Evolutionary conservation across 2,329 filamentous ascomycete species (phyloP).

Genomic region (Alternaria ventricosa): DNA sequence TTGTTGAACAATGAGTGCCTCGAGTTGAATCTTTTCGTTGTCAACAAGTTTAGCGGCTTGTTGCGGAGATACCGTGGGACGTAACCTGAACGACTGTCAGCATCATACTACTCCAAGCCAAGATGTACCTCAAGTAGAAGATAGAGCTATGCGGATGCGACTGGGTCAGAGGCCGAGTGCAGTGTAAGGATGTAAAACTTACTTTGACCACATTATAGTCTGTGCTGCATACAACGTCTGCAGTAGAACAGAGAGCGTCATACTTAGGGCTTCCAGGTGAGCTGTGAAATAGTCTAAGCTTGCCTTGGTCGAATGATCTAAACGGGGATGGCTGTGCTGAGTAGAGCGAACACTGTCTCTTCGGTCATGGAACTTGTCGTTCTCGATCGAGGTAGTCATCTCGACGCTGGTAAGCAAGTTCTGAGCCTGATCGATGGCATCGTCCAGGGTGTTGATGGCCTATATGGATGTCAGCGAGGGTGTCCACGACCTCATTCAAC

Average conservation of each 20-base stretch:
- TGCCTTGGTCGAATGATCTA: slow-evolving; percentile 16
- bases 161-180: not conserved
- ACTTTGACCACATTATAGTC: slow-evolving; percentile 49
- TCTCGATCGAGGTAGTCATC: slow-evolving; percentile 19
- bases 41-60: slow-evolving; percentile 40
- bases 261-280: slow-evolving; percentile 44
- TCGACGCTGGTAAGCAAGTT: slow-evolving; percentile 38
- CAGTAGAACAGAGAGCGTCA: slow-evolving; percentile 47
- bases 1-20: slow-evolving; percentile 49
- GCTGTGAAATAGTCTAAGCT: slow-evolving; percentile 42
- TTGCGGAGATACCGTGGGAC: slow-evolving; percentile 42
- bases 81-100: slow-evolving; percentile 24
- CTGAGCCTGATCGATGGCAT: slow-evolving; percentile 42
- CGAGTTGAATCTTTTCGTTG: slow-evolving; percentile 47
- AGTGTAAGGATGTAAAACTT: slow-evolving; percentile 11
- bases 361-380: slow-evolving; percentile 6
- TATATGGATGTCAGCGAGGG: slow-evolving; percentile 16
- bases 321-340: slow-evolving; percentile 6
- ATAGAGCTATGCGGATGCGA: not conserved
- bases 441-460: slow-evolving; percentile 45
- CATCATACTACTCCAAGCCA: not conserved
- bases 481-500: not conserved
- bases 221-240: slow-evolving; percentile 49
- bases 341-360: slow-evolving; percentile 5
- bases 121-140: not conserved